Base-by-base conservation (phyloP, 495 filamentous ascomycete genomes). In the Viridothelium virens region DNA sequence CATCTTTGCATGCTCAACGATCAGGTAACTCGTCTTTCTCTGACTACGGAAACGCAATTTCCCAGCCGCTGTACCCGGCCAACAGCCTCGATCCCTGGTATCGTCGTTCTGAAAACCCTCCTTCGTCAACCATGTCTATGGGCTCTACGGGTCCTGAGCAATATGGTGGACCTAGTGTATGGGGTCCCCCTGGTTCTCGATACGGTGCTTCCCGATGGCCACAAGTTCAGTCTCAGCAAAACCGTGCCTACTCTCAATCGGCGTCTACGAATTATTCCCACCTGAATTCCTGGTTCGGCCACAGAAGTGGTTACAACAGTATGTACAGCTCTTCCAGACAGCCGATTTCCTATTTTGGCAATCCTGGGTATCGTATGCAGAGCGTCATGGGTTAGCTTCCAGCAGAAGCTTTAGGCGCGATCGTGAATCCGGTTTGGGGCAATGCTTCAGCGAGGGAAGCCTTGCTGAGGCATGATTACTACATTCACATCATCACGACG, bases 21-120 rank as follows among this genome's bases (percentile, higher is more conserved):
- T 72, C 70, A 44, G 70, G 70, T 65, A 72, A 77, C 59, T 65
- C 71, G 62, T 65, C 80, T 31, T 77, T 67, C 68, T 3, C 73
- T 69, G 36, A 37, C 62, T 37, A 62, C 62, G 34, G 39, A 63
- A 33, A 47, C 46, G 76, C 81, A 71, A 80, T 81, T 50, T 66
- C 56, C 56, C 80, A 79, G 56, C 81, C 83, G 62, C 75, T 16
- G 12, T 5, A 18, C 16, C 77, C 79, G 75, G 63, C 79, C 72
- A 68, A 63, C 76, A 18, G 75, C 25, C 36, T 37, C 33, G 65
- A 70, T 34, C 56, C 64, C 36, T 68, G 88, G 88, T 16, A 84
- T 84, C 77, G 66, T 86, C 85, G 18, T 68, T 84, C 86, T 4
- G 83, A 86, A 65, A 82, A 82, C 71, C 82, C 82, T 37, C 79